Conservation (phyloP, 192 early-diverging fungal species). For the Podila epicladia region DNA sequence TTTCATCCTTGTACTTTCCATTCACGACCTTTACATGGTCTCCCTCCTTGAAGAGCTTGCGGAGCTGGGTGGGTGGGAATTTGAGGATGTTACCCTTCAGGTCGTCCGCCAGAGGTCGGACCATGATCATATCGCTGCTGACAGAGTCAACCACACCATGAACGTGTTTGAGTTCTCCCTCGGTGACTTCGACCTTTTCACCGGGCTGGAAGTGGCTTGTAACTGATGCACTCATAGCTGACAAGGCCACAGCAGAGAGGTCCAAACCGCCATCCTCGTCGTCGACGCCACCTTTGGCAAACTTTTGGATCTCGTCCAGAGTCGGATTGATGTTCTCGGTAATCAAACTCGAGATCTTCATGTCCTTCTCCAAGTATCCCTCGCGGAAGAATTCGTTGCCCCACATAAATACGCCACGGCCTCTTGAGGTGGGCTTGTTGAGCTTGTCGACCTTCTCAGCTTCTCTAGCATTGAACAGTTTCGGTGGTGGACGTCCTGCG, state of each 20-base stretch:
- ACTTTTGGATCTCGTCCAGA: conserved; percentile 91
- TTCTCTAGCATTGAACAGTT: conserved; percentile 79
- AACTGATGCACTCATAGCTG: conserved; percentile 57
- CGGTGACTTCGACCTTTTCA: conserved; percentile 87
- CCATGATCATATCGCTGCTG: conserved; percentile 74
- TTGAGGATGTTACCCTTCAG: conserved; percentile 56
- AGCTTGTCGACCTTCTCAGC: conserved; percentile 55
- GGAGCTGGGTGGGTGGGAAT: conserved; percentile 75
- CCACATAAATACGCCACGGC: conserved; percentile 68
- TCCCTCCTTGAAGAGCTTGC: conserved; percentile 91
- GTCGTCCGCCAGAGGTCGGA: conserved; percentile 71
- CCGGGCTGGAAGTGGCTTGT: conserved; percentile 75
- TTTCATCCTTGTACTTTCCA: conserved; percentile 85
- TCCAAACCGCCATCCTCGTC: conserved; percentile 70
- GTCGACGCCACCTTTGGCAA: conserved; percentile 78
- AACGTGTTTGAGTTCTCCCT: conserved; percentile 85
- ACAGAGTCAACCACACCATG: conserved; percentile 81
- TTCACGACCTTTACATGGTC: conserved; percentile 95
- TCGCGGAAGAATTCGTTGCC: conserved; percentile 68
- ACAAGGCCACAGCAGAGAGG: conserved; percentile 57
- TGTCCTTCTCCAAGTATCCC: conserved; percentile 88
- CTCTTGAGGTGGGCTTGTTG: conserved; percentile 62
- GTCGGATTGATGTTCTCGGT: conserved; percentile 83
- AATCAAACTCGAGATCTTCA: conserved; percentile 73
- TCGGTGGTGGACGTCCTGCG: conserved; percentile 71